phyloP scores from a whole-genome alignment of 345 rosid species.

The Pistacia vera region DNA sequence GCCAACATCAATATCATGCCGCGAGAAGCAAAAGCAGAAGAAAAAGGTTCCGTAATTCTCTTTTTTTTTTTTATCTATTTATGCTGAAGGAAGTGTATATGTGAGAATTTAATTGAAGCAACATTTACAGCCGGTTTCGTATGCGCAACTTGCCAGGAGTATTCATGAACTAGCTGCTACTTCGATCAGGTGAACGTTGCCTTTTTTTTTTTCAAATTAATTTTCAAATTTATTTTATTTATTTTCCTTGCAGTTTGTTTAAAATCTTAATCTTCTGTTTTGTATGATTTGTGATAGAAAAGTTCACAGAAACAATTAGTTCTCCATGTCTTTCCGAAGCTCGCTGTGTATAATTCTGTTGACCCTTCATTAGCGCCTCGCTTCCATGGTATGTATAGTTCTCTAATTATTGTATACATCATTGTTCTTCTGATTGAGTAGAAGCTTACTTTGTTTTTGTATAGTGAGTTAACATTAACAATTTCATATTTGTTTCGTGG shows the following conservation, averaged over 20 bases:
- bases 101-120: slow-evolving; percentile 3
- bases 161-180: slow-evolving; percentile 97
- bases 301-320: slow-evolving; percentile 91
- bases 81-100: neutral
- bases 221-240: neutral
- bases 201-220: neutral
- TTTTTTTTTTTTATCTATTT: neutral
- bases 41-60: slow-evolving; percentile 48
- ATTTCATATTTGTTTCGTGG: neutral
- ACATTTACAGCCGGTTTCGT: slow-evolving; percentile 83
- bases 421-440: neutral
- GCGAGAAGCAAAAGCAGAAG: slow-evolving; percentile 66
- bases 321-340: slow-evolving; percentile 93
- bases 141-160: slow-evolving; percentile 97
- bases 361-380: slow-evolving; percentile 99
- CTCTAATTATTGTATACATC: too few species aligned
- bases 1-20: slow-evolving; percentile 70
- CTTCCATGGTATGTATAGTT: slow-evolving; percentile 78
- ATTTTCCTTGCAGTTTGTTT: slow-evolving; percentile 6
- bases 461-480: too few species aligned
- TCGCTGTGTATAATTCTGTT: slow-evolving; percentile 97
- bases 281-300: slow-evolving; percentile 49
- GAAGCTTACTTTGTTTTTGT: neutral
- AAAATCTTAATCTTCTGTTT: neutral
- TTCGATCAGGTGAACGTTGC: slow-evolving; percentile 69